A percentile compares a stretch with the other conserved stretches of the same genome.
phyloP scores from a whole-genome alignment of 768 basidiomycete species.

The Termitomyces sp. region DNA sequence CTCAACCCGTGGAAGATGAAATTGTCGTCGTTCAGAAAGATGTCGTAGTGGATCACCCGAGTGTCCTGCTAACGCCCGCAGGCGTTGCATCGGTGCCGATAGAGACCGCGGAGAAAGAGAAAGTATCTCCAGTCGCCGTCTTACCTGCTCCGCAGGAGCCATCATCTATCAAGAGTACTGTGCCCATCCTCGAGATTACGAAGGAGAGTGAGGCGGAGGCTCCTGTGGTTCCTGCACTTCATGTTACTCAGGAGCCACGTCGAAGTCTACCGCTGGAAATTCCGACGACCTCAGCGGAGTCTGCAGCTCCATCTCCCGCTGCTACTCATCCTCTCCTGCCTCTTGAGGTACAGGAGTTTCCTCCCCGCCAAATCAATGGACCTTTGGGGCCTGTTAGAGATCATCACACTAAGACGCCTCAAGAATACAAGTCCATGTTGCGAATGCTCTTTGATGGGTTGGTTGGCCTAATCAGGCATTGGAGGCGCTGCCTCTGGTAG shows the following conservation, averaged over 20 bases:
- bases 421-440: constrained; percentile 7
- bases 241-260: not conserved
- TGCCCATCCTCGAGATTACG: not conserved
- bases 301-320: constrained; percentile 4
- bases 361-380: constrained; percentile 1
- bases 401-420: constrained; percentile 1
- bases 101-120: not conserved
- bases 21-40: not conserved
- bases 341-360: constrained; percentile 2
- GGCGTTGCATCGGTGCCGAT: not conserved
- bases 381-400: not conserved
- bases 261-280: not conserved
- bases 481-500: constrained; percentile 5
- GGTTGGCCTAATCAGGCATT: not conserved
- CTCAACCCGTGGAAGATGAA: not conserved
- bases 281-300: not conserved
- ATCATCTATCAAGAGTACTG: not conserved
- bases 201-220: not conserved
- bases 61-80: not conserved
- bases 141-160: not conserved
- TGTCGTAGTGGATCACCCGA: not conserved
- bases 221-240: not conserved
- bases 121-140: not conserved
- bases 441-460: constrained; percentile 3
- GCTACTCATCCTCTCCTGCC: constrained; percentile 5